phyloP scores from a whole-genome alignment of 108 stramenopile genomes.

The Discostella stelligeroides region DNA sequence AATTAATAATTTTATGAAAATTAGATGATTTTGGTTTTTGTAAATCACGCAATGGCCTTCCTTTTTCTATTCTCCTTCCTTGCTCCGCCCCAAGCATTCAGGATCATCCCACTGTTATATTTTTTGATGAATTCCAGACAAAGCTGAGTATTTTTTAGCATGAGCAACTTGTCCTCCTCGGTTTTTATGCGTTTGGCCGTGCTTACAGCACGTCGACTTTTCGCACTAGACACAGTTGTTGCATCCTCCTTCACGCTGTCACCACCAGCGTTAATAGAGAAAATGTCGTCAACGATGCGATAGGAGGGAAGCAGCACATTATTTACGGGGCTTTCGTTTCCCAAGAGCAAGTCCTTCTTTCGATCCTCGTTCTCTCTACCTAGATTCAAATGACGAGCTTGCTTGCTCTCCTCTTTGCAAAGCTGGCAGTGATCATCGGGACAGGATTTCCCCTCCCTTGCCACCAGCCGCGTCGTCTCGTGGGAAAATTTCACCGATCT shows the following conservation, averaged over 20 bases:
- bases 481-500: slow-evolving; percentile 31
- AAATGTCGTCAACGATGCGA: slow-evolving; percentile 17
- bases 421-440: slow-evolving; percentile 36
- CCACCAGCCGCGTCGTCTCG: slow-evolving; percentile 16
- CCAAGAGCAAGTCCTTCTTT: slow-evolving; percentile 18
- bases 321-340: slow-evolving; percentile 5
- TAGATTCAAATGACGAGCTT: slow-evolving; percentile 28
- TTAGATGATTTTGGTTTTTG: no score
- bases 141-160: slow-evolving; percentile 28
- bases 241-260: no score
- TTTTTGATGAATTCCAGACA: slow-evolving; percentile 37
- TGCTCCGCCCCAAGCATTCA: slow-evolving; percentile 35
- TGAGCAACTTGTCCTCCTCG: slow-evolving; percentile 46
- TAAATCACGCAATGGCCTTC: background rate
- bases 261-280: slow-evolving; percentile 12
- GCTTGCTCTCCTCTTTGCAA: slow-evolving; percentile 27
- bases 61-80: slow-evolving; percentile 4
- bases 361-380: slow-evolving; percentile 22
- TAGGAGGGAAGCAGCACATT: slow-evolving; percentile 30
- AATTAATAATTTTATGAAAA: no score
- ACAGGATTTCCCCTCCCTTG: slow-evolving; percentile 17
- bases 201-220: slow-evolving; percentile 36
- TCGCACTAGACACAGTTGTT: no score
- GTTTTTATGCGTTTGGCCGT: slow-evolving; percentile 34
- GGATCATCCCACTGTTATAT: slow-evolving; percentile 47